Evolutionary conservation across 2,329 filamentous ascomycete species (phyloP).

Genomic region (Alternaria ventricosa): DNA sequence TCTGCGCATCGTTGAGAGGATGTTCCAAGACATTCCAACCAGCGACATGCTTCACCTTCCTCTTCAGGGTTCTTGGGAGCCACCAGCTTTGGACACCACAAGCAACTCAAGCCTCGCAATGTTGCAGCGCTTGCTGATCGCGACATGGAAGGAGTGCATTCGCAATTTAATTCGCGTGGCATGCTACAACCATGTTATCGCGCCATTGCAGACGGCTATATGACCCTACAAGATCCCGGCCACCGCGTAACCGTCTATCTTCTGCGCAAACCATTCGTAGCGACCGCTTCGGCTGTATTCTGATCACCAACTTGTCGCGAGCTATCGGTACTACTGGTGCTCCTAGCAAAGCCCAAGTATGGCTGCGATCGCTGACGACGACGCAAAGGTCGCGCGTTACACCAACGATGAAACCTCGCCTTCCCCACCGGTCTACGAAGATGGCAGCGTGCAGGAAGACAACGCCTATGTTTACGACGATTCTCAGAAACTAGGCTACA

Average conservation of each 20-base stretch:
- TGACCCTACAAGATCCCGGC: slow-evolving; percentile 14
- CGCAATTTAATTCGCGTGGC: slow-evolving; percentile 11
- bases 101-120: slow-evolving; percentile 36
- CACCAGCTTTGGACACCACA: slow-evolving; percentile 20
- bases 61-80: slow-evolving; percentile 20
- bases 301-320: background rate
- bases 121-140: slow-evolving; percentile 35
- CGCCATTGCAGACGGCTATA: slow-evolving; percentile 24
- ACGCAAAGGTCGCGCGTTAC: slow-evolving; percentile 25
- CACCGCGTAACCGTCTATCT: slow-evolving; percentile 17
- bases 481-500: slow-evolving; percentile 42
- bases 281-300: background rate
- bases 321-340: background rate
- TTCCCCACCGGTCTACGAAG: slow-evolving; percentile 23
- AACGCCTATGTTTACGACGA: slow-evolving; percentile 42
- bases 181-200: slow-evolving; percentile 15
- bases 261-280: slow-evolving; percentile 1
- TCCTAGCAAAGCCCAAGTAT: slow-evolving; percentile 13
- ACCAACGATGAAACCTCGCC: slow-evolving; percentile 18
- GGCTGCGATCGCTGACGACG: slow-evolving; percentile 29
- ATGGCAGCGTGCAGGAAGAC: slow-evolving; percentile 40
- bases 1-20: slow-evolving; percentile 19
- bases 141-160: slow-evolving; percentile 23
- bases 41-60: slow-evolving; percentile 36
- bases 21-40: slow-evolving; percentile 29